phyloP scores from a whole-genome alignment of 495 filamentous ascomycete species.

The Geopyxis carbonaria region DNA sequence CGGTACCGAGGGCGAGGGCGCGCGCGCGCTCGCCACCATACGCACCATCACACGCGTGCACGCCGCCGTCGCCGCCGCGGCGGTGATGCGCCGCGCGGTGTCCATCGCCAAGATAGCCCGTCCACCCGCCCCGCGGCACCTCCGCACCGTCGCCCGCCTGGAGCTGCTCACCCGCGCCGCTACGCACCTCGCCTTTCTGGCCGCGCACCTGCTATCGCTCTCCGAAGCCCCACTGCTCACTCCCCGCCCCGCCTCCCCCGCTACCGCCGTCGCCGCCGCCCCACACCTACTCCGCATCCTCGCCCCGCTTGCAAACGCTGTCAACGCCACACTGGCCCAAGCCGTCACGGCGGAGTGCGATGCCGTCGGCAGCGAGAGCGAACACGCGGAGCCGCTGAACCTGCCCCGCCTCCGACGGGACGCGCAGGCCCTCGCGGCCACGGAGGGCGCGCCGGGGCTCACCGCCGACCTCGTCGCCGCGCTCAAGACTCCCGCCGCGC shows the following conservation, averaged over 20 bases:
- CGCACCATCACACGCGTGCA: slow-evolving; percentile 55
- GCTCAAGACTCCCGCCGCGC: slow-evolving; percentile 28
- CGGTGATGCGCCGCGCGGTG: slow-evolving; percentile 42
- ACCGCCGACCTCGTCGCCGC: slow-evolving; percentile 43
- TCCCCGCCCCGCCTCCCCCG: slow-evolving; percentile 6
- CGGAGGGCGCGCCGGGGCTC: slow-evolving; percentile 62
- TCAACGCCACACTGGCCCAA: slow-evolving; percentile 36
- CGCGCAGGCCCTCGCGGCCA: slow-evolving; percentile 47
- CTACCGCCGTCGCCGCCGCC: slow-evolving; percentile 13
- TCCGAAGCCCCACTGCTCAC: slow-evolving; percentile 27
- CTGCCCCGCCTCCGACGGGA: slow-evolving; percentile 49
- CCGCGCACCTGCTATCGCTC: slow-evolving; percentile 38
- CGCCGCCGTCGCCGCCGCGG: slow-evolving; percentile 39
- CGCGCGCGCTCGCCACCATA: slow-evolving; percentile 46
- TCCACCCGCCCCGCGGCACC: slow-evolving; percentile 36
- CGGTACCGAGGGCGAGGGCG: slow-evolving; percentile 44
- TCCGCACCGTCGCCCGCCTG: slow-evolving; percentile 41
- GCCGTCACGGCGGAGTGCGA: no score
- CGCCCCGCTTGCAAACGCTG: slow-evolving; percentile 49
- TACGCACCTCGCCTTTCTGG: slow-evolving; percentile 45
- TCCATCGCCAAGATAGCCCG: slow-evolving; percentile 40
- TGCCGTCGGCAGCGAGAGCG: slow-evolving; percentile 41
- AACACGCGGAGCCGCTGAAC: slow-evolving; percentile 48
- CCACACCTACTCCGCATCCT: slow-evolving; percentile 41
- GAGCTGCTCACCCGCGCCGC: slow-evolving; percentile 33